Conservation (phyloP, 164 flowering plant genomes). For the Stephania cephalantha region DNA sequence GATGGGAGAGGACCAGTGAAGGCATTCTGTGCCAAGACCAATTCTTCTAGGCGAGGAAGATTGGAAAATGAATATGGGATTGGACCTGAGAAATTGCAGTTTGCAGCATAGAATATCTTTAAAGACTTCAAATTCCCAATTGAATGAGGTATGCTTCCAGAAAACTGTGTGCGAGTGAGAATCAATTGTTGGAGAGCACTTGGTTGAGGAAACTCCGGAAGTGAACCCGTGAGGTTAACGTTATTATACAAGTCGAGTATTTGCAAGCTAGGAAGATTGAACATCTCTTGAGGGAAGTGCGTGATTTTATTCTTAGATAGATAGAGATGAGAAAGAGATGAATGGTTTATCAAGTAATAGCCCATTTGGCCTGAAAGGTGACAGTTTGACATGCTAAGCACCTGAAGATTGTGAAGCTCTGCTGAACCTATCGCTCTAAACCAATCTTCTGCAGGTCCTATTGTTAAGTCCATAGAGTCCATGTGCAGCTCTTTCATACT, state of each 20-base stretch:
- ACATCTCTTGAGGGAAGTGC: conserved; percentile 25
- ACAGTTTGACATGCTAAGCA: conserved; percentile 25
- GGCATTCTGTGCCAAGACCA: too few species aligned
- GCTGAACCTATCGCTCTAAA: conserved; percentile 24
- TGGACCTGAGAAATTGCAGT: too few species aligned
- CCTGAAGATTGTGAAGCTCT: conserved; percentile 19
- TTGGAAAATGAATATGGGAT: too few species aligned
- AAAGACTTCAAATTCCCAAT: too few species aligned
- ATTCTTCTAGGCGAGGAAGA: too few species aligned
- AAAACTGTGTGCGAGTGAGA: conserved; percentile 15
- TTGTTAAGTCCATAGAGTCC: conserved; percentile 27
- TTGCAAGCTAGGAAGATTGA: conserved; percentile 20
- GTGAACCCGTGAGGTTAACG: conserved; percentile 16
- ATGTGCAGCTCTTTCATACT: conserved; percentile 26
- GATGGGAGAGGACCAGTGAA: too few species aligned
- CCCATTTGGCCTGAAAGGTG: conserved; percentile 20
- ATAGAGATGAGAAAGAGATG: conserved; percentile 14
- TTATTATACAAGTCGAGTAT: conserved; percentile 22
- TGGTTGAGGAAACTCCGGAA: conserved; percentile 24
- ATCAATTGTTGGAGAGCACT: conserved; percentile 22
- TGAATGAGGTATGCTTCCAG: too few species aligned
- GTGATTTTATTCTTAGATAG: conserved; percentile 21
- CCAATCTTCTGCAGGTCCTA: conserved; percentile 19
- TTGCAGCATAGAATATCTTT: too few species aligned
- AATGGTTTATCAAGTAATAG: conserved; percentile 12